Conservation (phyloP, 306 rosid genomes). For the Dalbergia oliveri region DNA sequence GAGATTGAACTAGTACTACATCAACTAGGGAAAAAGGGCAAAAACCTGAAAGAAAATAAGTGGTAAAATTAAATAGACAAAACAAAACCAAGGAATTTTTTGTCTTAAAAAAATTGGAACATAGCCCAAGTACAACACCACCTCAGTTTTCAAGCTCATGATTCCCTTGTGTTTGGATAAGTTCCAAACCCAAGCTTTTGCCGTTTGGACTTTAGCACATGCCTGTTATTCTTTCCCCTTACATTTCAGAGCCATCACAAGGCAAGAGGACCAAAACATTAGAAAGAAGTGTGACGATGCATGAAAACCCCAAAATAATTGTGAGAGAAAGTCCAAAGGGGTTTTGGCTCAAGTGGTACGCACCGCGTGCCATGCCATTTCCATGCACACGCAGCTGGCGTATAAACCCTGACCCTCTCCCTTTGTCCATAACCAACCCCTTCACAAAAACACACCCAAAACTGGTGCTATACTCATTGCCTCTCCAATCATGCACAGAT, state of each 20-base stretch:
- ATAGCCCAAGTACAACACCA: constrained; percentile 22
- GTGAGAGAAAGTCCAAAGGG: constrained; percentile 42
- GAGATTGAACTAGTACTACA: neutral
- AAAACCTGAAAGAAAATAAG: constrained; percentile 3
- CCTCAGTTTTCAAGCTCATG: constrained; percentile 35
- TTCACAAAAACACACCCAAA: constrained; percentile 31
- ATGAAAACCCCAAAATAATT: constrained; percentile 42
- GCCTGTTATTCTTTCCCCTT: constrained; percentile 51
- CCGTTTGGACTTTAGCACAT: constrained; percentile 48
- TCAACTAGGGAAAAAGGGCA: neutral
- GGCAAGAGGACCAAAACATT: constrained; percentile 4
- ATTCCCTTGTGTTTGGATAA: constrained; percentile 54
- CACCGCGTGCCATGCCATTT: constrained; percentile 57
- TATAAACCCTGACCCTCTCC: constrained; percentile 7
- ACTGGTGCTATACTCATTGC: constrained; percentile 50
- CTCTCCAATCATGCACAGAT: constrained; percentile 49
- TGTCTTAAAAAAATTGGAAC: neutral
- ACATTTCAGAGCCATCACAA: constrained; percentile 39
- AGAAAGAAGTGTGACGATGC: constrained; percentile 14
- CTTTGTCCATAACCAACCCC: constrained; percentile 33
- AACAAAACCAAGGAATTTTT: neutral
- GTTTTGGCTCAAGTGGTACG: neutral
- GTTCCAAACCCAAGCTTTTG: constrained; percentile 55
- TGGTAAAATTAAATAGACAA: neutral
- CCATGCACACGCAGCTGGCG: constrained; percentile 45